Base-by-base conservation (phyloP, 805 yeast genomes). In the Candida tibetensis region DNA sequence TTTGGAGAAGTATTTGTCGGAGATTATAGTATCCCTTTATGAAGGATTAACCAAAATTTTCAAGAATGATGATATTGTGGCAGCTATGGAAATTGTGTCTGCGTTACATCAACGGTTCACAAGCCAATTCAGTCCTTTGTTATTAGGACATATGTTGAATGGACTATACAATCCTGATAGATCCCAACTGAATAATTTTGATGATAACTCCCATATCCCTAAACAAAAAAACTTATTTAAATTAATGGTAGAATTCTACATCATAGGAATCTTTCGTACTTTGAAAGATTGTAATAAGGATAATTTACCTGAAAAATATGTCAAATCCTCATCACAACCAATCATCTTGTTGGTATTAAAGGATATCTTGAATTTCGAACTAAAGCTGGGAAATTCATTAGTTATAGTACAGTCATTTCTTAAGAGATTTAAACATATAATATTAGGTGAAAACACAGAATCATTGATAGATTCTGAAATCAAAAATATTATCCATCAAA, bases 101-200 rank as follows among this genome's bases (percentile, higher is more conserved):
- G 81, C 80, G 0, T 60, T 89, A 14, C 95, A 88, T 60, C 95
- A 85, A 58, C 66, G 96, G 39, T 88, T 89, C 53, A 52, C 65
- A 2, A 36, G 45, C 0, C 47, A 58, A 2, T 83, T 85, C 55
- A 74, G 90, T 0, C 74, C 77, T 1, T 17, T 21, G 13, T 36
- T 46, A 28, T 35, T 47, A 18, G 33, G 28, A 5, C 58, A 67
- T 47, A 66, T 76, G 39, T 58, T 71, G 3, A 56, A 62, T 16
- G 64, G 64, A n/a, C 55, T 78, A 17, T 54, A 64, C 5, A 61
- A 53, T 28, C 82, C 75, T 70, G 17, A 48, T 52, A 14, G 32
- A 3, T 3, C 13, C 26, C 29, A 5, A 12, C n/a, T 14, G n/a
- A 10, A 6, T 6, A 27, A 6, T 6, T 6, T 12, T 12, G n/a